Conservation (phyloP, 768 basidiomycete genomes). For the Agrocybe chaxingu region DNA sequence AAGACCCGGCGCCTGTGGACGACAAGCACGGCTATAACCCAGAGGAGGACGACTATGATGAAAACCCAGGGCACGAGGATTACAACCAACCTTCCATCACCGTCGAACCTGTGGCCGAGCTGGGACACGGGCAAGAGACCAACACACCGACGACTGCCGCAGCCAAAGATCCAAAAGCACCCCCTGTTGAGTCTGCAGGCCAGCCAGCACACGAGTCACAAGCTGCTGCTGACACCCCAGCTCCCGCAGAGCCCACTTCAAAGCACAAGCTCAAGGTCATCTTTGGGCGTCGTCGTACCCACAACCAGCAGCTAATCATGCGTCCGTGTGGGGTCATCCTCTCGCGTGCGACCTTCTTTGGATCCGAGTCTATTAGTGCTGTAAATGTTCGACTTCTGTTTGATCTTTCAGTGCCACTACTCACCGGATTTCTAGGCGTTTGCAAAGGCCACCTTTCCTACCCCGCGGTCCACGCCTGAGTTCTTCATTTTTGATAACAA, state of each 20-base stretch:
- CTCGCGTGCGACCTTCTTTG: conserved; percentile 23
- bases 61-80: conserved; percentile 5
- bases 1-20: not conserved
- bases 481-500: conserved; percentile 19
- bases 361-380: conserved; percentile 20
- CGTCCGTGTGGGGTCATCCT: conserved; percentile 25
- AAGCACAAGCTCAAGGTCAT: conserved; percentile 13
- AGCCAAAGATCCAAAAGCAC: too few relatives aligned
- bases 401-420: too few relatives aligned
- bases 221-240: too few relatives aligned
- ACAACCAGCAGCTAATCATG: conserved; percentile 26
- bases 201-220: too few relatives aligned
- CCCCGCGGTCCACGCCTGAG: conserved; percentile 12
- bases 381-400: conserved; percentile 13
- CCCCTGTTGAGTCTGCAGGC: too few relatives aligned
- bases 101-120: too few relatives aligned
- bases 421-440: conserved; percentile 1
- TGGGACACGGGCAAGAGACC: too few relatives aligned
- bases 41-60: conserved; percentile 10
- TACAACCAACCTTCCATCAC: too few relatives aligned
- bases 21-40: conserved; percentile 4
- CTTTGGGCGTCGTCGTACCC: conserved; percentile 25
- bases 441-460: conserved; percentile 12
- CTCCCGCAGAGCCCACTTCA: too few relatives aligned
- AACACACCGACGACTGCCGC: too few relatives aligned